These are phyloP conservation scores for Nigrospora osmanthi DNA, from an alignment of 2,329 filamentous ascomycete genomes.

Conservation along the genomic window DNA sequence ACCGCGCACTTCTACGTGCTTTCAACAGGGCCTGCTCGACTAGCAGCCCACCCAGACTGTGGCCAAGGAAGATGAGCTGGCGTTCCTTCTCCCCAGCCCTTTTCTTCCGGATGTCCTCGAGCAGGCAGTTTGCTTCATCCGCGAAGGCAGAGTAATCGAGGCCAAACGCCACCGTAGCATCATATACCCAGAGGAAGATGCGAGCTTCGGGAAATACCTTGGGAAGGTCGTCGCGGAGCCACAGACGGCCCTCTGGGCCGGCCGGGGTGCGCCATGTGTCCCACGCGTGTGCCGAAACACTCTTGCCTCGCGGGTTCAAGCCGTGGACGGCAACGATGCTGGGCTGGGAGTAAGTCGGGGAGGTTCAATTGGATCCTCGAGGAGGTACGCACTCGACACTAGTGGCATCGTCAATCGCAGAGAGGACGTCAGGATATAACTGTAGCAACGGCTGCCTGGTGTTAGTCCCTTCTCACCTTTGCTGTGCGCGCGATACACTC, in stretches of 20 bases:
- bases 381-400: too few relatives aligned
- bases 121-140: slow-evolving; percentile 13
- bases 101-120: slow-evolving; percentile 11
- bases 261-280: slow-evolving; percentile 15
- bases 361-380: too few relatives aligned
- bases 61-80: slow-evolving; percentile 11
- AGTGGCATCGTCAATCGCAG: too few relatives aligned
- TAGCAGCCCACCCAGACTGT: slow-evolving; percentile 14
- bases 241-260: slow-evolving; percentile 11
- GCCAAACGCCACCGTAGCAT: slow-evolving; percentile 11
- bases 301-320: slow-evolving; percentile 14
- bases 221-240: slow-evolving; percentile 17
- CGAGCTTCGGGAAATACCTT: slow-evolving; percentile 11
- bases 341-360: too few relatives aligned
- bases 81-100: slow-evolving; percentile 6
- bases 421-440: too few relatives aligned
- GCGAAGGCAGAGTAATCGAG: slow-evolving; percentile 10
- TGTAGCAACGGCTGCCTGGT: too few relatives aligned
- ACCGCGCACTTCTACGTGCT: slow-evolving; percentile 12
- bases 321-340: slow-evolving; percentile 17
- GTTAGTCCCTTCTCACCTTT: too few relatives aligned
- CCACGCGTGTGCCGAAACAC: slow-evolving; percentile 12
- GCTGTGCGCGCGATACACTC: too few relatives aligned
- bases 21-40: slow-evolving; percentile 20
- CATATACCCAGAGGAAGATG: slow-evolving; percentile 17